A percentile compares a stretch with the other conserved stretches of the same genome.
These are phyloP conservation scores for Aspergillus sp. DNA, from an alignment of 2,329 filamentous ascomycete genomes.

Conservation along the genomic window DNA sequence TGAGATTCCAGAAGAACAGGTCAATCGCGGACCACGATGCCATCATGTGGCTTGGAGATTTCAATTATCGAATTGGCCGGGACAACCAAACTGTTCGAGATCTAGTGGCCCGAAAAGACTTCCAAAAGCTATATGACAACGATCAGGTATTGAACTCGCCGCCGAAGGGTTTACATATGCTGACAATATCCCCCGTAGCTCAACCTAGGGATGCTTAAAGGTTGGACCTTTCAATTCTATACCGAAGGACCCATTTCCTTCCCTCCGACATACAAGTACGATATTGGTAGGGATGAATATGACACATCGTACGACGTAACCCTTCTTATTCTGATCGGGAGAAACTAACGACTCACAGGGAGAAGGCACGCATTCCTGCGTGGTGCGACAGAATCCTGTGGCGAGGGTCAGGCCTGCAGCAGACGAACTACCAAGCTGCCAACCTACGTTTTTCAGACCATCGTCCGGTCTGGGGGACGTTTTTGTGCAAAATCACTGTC, in stretches of 20 bases:
- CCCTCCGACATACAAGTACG: constrained; percentile 92
- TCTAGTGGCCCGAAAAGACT: constrained; percentile 68
- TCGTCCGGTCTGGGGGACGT: constrained; percentile 87
- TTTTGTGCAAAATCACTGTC: constrained; percentile 78
- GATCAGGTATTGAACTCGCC: constrained; percentile 64
- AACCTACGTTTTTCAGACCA: constrained; percentile 90
- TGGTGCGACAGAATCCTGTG: constrained; percentile 95
- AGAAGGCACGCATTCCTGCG: constrained; percentile 90
- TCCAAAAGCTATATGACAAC: constrained; percentile 81
- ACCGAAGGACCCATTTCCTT: constrained; percentile 87
- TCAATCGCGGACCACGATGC: constrained; percentile 89
- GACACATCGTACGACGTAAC: constrained; percentile 71
- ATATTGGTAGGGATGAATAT: constrained; percentile 82
- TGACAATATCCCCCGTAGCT: constrained; percentile 51
- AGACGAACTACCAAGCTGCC: constrained; percentile 78
- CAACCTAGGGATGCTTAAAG: constrained; percentile 94
- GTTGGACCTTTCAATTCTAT: constrained; percentile 85
- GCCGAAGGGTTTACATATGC: constrained; percentile 2
- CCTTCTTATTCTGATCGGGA: neutral
- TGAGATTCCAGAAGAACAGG: constrained; percentile 87
- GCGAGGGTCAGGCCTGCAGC: constrained; percentile 78
- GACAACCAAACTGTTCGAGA: constrained; percentile 72
- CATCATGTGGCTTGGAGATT: constrained; percentile 94
- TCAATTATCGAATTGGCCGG: constrained; percentile 95
- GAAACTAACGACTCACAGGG: constrained; percentile 51